Evolutionary conservation across 352 stramenopile species (phyloP), one percentile per base, ranked within the genome.

Genomic region (Globisporangium canariense): DNA sequence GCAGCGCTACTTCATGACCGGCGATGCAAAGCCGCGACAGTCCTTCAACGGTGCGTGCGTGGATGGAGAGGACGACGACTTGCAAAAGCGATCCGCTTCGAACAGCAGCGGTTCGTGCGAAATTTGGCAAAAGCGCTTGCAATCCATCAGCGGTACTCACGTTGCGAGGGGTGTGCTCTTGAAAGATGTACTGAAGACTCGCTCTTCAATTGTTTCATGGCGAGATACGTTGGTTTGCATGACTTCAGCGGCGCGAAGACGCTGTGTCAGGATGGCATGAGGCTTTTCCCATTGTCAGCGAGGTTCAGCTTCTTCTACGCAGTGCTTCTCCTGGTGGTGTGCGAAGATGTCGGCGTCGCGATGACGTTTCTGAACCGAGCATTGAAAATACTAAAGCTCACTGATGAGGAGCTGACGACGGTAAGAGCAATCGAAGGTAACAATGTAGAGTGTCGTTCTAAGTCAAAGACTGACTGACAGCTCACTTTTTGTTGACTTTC

Each of bases 121-220:
- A 55, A 73, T 54, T 54, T 86, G 9, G 6, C 60, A 22, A 57
- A 45, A 3, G 62, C 69, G 50, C 63, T 50, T 3, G 49, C 51
- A 9, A 22, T 79, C 8, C 78, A 86, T 20, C 41, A 54, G 0
- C 58, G 60, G n/a, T 58, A 22, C 2, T 34, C 56, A 0, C 72
- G 74, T 0, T 86, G 78, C 18, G 57, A 72, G 4, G 57, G 55
- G 3, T 86, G 78, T 34, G 56, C 49, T 7, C 20, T 72, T 3
- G 65, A 76, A 7, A 43, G 28, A 4, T 84, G 76, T 56, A 74
- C 74, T 0, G 74, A 83, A 45, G 56, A 67, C 5, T 82, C 75
- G 34, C 66, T 86, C 1, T 78, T 84, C 61, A 51, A 59, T 22
- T 86, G 78, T 46, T 79, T 86, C 30, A 86, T 86, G 74, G 62